Conservation (phyloP, 192 early-diverging fungal species). For the Martensiomyces pterosporus region DNA sequence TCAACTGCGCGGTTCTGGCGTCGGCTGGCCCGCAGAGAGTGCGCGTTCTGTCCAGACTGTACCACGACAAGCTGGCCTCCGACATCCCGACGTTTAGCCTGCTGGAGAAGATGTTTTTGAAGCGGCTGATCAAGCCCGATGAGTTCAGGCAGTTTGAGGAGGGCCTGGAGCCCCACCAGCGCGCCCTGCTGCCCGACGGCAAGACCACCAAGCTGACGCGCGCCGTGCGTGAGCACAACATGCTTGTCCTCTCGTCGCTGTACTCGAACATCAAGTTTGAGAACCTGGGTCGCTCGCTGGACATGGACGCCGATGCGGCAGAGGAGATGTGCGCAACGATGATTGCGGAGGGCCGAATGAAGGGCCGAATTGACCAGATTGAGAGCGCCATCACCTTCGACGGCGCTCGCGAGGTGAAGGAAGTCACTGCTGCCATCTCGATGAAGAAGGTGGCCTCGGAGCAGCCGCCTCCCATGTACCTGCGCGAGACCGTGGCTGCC, state of each 20-base stretch:
- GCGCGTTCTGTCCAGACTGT: constrained; percentile 80
- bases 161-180: constrained; percentile 73
- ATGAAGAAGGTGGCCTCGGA: constrained; percentile 21
- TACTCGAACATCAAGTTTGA: constrained; percentile 91
- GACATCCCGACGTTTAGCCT: constrained; percentile 70
- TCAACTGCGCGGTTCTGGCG: constrained; percentile 86
- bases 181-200: constrained; percentile 66
- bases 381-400: constrained; percentile 82
- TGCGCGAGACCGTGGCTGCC: constrained; percentile 35
- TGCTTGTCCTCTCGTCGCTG: constrained; percentile 80
- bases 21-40: constrained; percentile 86
- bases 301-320: constrained; percentile 72
- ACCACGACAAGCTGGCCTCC: constrained; percentile 87
- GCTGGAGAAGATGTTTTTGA: constrained; percentile 94
- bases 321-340: constrained; percentile 81
- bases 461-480: constrained; percentile 39
- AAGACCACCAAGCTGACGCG: constrained; percentile 76
- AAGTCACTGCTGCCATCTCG: constrained; percentile 32
- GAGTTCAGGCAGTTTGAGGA: constrained; percentile 78
- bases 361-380: constrained; percentile 90
- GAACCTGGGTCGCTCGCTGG: constrained; percentile 75
- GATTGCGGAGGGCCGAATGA: constrained; percentile 87
- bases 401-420: constrained; percentile 51
- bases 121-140: constrained; percentile 70
- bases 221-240: constrained; percentile 94